These are phyloP conservation scores for Colletotrichum trifolii DNA, from an alignment of 2,329 filamentous ascomycete genomes.

Conservation along the genomic window DNA sequence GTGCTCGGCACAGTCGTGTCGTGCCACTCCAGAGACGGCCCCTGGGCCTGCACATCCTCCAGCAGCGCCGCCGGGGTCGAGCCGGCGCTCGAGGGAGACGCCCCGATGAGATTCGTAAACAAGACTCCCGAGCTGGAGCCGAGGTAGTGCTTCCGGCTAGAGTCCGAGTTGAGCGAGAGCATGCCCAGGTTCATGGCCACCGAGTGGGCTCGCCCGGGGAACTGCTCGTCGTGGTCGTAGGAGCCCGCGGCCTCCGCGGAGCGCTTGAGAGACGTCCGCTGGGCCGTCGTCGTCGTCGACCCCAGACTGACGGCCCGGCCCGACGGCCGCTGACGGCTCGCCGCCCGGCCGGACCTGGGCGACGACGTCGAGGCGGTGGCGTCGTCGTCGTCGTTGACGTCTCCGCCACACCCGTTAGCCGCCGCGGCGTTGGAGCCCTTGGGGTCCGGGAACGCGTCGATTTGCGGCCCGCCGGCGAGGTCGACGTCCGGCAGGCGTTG, in stretches of 20 bases:
- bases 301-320: conserved; percentile 4
- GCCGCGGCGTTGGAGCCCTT: conserved; percentile 12
- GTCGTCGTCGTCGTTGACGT: conserved; percentile 25
- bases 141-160: conserved; percentile 49
- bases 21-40: conserved; percentile 29
- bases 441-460: conserved; percentile 40
- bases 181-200: conserved; percentile 50
- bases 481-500: conserved; percentile 44
- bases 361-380: not conserved
- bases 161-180: conserved; percentile 51
- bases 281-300: not conserved
- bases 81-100: conserved; percentile 30
- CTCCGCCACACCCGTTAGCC: conserved; percentile 15
- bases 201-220: conserved; percentile 58
- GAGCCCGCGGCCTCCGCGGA: conserved; percentile 36
- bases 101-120: conserved; percentile 45
- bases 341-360: conserved; percentile 9
- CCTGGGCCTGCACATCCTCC: conserved; percentile 29
- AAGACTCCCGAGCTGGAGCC: conserved; percentile 51
- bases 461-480: conserved; percentile 41
- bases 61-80: conserved; percentile 17
- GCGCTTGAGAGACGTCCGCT: conserved; percentile 13
- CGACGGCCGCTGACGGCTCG: not conserved
- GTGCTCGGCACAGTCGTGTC: not conserved
- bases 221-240: conserved; percentile 61